Evolutionary conservation across 306 rosid species (phyloP).

Genomic region (Lablab purpureus): DNA sequence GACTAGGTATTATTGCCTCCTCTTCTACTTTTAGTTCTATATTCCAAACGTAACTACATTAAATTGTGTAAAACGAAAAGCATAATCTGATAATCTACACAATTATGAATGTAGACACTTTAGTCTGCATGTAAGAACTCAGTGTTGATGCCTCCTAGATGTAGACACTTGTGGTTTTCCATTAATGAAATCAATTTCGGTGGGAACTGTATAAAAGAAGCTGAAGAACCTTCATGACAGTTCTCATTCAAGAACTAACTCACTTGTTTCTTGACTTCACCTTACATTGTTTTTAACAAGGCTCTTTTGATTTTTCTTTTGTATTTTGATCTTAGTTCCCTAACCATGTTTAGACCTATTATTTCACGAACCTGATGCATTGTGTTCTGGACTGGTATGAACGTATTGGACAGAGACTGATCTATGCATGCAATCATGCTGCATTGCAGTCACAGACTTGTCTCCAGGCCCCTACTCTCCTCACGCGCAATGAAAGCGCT

Average conservation of each 20-base stretch:
- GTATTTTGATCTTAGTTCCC: background rate
- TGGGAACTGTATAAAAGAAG: background rate
- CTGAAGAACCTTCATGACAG: background rate
- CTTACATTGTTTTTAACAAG: background rate
- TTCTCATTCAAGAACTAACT: background rate
- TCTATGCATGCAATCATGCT: slow-evolving; percentile 3
- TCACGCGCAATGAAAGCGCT: background rate
- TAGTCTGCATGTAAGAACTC: no score
- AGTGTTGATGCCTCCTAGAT: no score
- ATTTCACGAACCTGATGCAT: background rate
- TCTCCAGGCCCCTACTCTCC: slow-evolving; percentile 12
- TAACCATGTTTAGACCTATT: background rate
- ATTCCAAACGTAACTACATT: no score
- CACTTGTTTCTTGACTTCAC: background rate
- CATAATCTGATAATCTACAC: no score
- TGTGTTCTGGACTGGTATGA: background rate
- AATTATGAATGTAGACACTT: no score
- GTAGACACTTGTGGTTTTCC: background rate
- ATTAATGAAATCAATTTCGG: background rate
- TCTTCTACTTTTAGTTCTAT: no score
- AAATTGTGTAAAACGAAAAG: no score
- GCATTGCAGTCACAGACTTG: background rate
- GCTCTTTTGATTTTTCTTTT: background rate
- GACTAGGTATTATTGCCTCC: no score
- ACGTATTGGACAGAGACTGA: background rate